These are phyloP conservation scores for Berberis vulgaris DNA, from an alignment of 164 flowering plant species.

Conservation along the genomic window DNA sequence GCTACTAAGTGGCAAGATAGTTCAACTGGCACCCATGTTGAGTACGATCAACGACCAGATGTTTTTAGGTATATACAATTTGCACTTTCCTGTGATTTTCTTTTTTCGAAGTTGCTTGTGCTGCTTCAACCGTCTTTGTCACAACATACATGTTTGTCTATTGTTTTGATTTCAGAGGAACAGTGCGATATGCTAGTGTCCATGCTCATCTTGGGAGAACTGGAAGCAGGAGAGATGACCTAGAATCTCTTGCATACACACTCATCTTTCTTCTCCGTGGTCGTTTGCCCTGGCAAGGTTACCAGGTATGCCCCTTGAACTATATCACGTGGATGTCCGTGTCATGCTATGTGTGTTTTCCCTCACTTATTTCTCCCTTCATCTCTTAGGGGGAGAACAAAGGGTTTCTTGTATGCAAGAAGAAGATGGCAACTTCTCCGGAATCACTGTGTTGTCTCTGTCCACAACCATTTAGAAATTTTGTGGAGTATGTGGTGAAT, in stretches of 20 bases:
- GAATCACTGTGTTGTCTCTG: constrained; percentile 75
- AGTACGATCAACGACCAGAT: constrained; percentile 94
- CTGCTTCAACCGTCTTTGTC: background rate
- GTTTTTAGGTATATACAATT: constrained; percentile 50
- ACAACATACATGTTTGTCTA: background rate
- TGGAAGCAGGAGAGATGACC: constrained; percentile 88
- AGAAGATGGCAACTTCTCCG: constrained; percentile 79
- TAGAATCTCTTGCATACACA: constrained; percentile 85
- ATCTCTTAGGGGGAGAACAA: constrained; percentile 73
- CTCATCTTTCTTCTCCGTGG: constrained; percentile 72
- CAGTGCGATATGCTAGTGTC: constrained; percentile 83
- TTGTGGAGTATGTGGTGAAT: constrained; percentile 69
- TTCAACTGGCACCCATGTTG: constrained; percentile 73
- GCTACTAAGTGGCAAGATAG: constrained; percentile 81
- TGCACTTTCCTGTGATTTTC: background rate
- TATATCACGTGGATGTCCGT: background rate
- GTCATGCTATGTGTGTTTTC: constrained; percentile 4
- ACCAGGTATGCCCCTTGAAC: constrained; percentile 36
- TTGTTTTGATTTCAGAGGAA: constrained; percentile 45
- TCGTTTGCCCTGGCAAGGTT: constrained; percentile 89
- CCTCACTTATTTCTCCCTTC: background rate
- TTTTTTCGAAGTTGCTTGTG: background rate
- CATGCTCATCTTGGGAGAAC: constrained; percentile 94
- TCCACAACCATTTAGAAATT: constrained; percentile 64
- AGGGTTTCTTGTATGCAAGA: constrained; percentile 80